Evolutionary conservation across 768 basidiomycete genomes (phyloP), one percentile per base, ranked within the genome.

Genomic region (Tephrocybe rancida): DNA sequence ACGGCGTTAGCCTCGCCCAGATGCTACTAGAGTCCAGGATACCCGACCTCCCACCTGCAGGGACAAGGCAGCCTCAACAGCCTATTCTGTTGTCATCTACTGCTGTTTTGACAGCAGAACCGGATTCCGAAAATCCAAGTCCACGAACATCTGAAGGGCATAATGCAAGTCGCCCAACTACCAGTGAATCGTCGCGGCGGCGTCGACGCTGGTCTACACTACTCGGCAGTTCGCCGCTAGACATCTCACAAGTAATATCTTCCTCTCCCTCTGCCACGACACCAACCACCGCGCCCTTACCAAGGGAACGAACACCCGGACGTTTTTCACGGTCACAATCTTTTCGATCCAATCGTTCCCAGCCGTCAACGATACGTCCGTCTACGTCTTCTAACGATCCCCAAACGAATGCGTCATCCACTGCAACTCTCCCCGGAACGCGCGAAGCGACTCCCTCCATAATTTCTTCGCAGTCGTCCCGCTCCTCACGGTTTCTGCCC

Each of bases 21-120:
- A 86, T 86, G 9, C 72, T 94, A 18, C 63, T 88, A 48, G 91
- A 94, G 72, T 92, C 90, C 59, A 85, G 91, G 32, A 68, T 90
- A 27, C 90, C 91, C 6, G 79, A 86, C 30, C 64, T 89, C 13
- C 88, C 91, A 14, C 90, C 90, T 16, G 73, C 75, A 30, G 91
- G 91, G 16, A 79, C 86, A 9, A 73, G 73, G 48, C 84, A 71
- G 45, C 76, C 83, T 9, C 89, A 92, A 63, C 80, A 87, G 32
- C 83, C 90, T 25, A 87, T 91, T 32, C 62, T 91, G 19, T 70
- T 92, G 24, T 68, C 76, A 14, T 52, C 77, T n/a, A 70, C 81
- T 6, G 70, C 75, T 1, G 62, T 66, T 29, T 59, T 67, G 1
- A 62, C 64, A 4, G 71, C 67, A 24, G 81, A 81, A 34, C 80